Conservation (phyloP, 768 basidiomycete species). For the Clitopilus hobsonii region DNA sequence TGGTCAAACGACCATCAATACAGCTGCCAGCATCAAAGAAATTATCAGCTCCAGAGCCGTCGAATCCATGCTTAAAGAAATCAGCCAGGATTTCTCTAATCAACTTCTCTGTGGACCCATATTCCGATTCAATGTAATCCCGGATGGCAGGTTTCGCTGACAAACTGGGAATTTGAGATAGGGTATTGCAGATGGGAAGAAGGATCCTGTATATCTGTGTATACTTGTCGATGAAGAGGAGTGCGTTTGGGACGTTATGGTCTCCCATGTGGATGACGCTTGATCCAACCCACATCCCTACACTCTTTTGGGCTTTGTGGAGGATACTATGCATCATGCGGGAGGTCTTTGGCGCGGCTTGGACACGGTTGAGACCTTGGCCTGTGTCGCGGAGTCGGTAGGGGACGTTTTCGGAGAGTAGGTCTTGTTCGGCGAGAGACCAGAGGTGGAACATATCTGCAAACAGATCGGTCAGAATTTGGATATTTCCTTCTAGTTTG, state of each 20-base stretch:
- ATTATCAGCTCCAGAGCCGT: constrained; percentile 88
- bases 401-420: constrained; percentile 67
- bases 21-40: constrained; percentile 85
- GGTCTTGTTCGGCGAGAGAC: constrained; percentile 76
- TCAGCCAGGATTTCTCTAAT: constrained; percentile 70
- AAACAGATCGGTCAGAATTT: constrained; percentile 4
- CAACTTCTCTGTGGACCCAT: constrained; percentile 69
- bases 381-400: constrained; percentile 87
- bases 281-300: constrained; percentile 82
- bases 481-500: not conserved
- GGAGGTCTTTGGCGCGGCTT: constrained; percentile 83
- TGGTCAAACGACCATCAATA: constrained; percentile 82
- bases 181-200: constrained; percentile 79
- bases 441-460: constrained; percentile 87
- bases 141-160: constrained; percentile 63
- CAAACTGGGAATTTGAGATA: constrained; percentile 66
- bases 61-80: constrained; percentile 86
- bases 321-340: constrained; percentile 87
- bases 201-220: constrained; percentile 90
- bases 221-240: constrained; percentile 92
- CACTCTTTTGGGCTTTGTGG: constrained; percentile 74
- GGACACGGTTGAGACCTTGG: constrained; percentile 87
- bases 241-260: constrained; percentile 78
- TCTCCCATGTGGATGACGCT: constrained; percentile 91
- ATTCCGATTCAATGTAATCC: constrained; percentile 79